Percentiles rank a stretch among this genome's conserved stretches.
Evolutionary conservation across 1,284 basidiomycete species (phyloP).

Genomic region (Ganoderma sinense): DNA sequence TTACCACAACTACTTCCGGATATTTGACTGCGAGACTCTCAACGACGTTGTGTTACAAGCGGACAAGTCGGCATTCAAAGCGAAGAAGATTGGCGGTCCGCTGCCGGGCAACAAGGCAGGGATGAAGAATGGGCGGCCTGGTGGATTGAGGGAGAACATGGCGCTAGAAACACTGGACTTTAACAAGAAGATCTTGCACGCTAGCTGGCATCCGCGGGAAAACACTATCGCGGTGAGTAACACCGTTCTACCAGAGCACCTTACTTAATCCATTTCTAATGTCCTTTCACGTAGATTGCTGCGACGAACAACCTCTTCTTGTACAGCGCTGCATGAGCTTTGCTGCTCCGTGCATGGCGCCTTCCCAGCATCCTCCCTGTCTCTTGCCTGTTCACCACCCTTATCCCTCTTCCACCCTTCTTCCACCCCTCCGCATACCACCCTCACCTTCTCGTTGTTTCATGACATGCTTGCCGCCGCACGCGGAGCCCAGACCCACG

Average conservation of each 20-base stretch:
- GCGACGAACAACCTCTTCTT: slow-evolving; percentile 94
- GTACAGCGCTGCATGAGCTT: slow-evolving; percentile 80
- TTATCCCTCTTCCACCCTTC: background rate
- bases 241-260: background rate
- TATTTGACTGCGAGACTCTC: slow-evolving; percentile 93
- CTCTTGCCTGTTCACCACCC: slow-evolving; percentile 2
- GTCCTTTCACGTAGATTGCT: slow-evolving; percentile 71
- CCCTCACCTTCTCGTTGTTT: slow-evolving; percentile 14
- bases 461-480: slow-evolving; percentile 24
- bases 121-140: slow-evolving; percentile 75
- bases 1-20: slow-evolving; percentile 99
- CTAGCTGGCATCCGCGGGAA: slow-evolving; percentile 97
- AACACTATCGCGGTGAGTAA: slow-evolving; percentile 92
- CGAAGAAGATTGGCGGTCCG: slow-evolving; percentile 94
- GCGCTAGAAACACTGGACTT: slow-evolving; percentile 94
- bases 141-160: slow-evolving; percentile 84
- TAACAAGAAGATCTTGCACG: slow-evolving; percentile 99
- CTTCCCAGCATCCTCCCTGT: slow-evolving; percentile 13
- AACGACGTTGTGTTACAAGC: slow-evolving; percentile 96
- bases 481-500: slow-evolving; percentile 33
- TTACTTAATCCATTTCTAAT: slow-evolving; percentile 4
- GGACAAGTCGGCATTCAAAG: slow-evolving; percentile 99
- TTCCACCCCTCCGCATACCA: slow-evolving; percentile 21
- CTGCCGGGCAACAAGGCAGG: slow-evolving; percentile 73
- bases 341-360: background rate